Evolutionary conservation across 805 yeast genomes (phyloP).

Genomic region (Candida methanosorbosa): DNA sequence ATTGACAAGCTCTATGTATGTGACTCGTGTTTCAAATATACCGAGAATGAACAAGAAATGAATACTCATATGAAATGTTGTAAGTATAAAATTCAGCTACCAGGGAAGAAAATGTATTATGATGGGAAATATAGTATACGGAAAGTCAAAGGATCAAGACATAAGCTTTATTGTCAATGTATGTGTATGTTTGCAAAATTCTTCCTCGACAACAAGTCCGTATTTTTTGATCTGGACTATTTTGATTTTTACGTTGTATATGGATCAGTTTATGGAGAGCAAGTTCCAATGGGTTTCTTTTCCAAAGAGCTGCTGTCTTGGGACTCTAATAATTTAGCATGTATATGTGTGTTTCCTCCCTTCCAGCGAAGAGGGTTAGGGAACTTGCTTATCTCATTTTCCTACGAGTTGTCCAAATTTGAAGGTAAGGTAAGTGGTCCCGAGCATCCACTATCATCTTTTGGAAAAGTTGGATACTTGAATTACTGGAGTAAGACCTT

Average conservation of each 20-base stretch:
- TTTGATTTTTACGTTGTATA: constrained; percentile 76
- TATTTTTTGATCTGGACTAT: constrained; percentile 68
- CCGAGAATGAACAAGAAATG: constrained; percentile 38
- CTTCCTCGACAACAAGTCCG: constrained; percentile 83
- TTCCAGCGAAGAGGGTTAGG: constrained; percentile 78
- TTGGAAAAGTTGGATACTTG: constrained; percentile 67
- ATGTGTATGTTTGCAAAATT: constrained; percentile 79
- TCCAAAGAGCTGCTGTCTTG: constrained; percentile 78
- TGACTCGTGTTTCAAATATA: constrained; percentile 76
- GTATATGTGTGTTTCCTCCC: constrained; percentile 88
- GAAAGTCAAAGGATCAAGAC: constrained; percentile 57
- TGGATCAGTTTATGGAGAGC: constrained; percentile 33
- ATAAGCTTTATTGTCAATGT: constrained; percentile 69
- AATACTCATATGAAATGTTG: constrained; percentile 44
- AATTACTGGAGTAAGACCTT: constrained; percentile 64
- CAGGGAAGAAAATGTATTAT: constrained; percentile 65
- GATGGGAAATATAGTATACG: constrained; percentile 50
- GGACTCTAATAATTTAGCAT: constrained; percentile 82
- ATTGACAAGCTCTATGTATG: constrained; percentile 61
- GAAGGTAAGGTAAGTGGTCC: constrained; percentile 76
- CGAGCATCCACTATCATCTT: constrained; percentile 80
- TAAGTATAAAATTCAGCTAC: constrained; percentile 26
- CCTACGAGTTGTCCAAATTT: constrained; percentile 64
- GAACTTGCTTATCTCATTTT: constrained; percentile 70
- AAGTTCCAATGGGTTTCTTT: constrained; percentile 79